Conservation (phyloP, 129 eudicot species). For the Chrysanthemum seticuspe region DNA sequence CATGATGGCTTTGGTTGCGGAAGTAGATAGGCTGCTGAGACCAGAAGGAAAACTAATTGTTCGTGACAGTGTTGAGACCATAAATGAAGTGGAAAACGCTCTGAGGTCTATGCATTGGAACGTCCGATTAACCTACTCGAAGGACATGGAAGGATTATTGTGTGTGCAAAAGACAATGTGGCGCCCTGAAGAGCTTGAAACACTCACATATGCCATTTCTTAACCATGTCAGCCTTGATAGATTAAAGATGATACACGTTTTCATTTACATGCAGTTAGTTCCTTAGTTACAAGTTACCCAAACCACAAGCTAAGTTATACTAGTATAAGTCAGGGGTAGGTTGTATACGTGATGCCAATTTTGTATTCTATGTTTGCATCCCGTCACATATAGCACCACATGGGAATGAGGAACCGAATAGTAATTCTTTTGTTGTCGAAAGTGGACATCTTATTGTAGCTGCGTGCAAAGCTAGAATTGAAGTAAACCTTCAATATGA, state of each 20-base stretch:
- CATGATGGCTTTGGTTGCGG: not conserved
- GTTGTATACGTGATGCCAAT: not conserved
- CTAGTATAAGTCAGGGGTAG: not conserved
- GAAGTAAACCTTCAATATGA: not conserved
- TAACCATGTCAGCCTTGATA: not conserved
- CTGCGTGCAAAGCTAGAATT: not conserved
- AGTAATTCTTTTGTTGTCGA: not conserved
- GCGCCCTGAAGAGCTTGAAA: not conserved
- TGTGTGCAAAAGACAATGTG: not conserved
- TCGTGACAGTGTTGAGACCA: not conserved
- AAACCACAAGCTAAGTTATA: not conserved
- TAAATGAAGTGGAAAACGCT: not conserved
- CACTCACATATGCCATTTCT: not conserved
- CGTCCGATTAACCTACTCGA: not conserved
- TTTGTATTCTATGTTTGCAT: not conserved
- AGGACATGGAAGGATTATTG: not conserved
- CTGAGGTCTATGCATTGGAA: not conserved
- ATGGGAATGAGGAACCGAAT: not conserved
- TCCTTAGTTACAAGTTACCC: conserved; percentile 3
- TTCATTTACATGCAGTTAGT: not conserved
- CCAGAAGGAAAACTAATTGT: not conserved
- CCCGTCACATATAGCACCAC: not conserved
- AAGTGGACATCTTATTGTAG: not conserved
- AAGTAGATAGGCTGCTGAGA: not conserved
- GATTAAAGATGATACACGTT: not conserved